Conservation (phyloP, 2,329 filamentous ascomycete genomes). For the Diaporthe vexans region DNA sequence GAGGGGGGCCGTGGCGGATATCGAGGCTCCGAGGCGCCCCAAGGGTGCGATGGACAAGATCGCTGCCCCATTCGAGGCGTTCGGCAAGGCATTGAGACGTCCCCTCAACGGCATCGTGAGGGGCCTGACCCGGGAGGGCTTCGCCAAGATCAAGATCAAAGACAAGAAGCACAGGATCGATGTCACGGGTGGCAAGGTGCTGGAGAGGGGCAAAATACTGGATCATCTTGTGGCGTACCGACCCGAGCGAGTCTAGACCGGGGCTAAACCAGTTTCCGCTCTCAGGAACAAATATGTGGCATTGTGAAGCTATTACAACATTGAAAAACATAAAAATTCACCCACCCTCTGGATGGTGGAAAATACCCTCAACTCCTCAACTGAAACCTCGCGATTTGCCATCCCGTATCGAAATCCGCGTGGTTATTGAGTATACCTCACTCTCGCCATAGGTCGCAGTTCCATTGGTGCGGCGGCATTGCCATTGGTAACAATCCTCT, state of each 20-base stretch:
- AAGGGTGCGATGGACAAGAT: slow-evolving; percentile 47
- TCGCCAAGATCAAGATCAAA: slow-evolving; percentile 63
- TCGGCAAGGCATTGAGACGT: slow-evolving; percentile 56
- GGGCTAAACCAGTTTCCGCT: neutral
- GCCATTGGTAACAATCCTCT: neutral
- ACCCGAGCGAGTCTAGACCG: slow-evolving; percentile 30
- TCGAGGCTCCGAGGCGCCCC: neutral
- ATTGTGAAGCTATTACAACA: neutral
- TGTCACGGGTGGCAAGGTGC: slow-evolving; percentile 67
- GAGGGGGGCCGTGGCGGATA: neutral
- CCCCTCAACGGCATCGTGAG: slow-evolving; percentile 63
- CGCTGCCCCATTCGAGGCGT: slow-evolving; percentile 69
- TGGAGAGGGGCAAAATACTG: slow-evolving; percentile 71
- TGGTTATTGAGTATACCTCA: neutral
- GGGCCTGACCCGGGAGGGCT: slow-evolving; percentile 70
- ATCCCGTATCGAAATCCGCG: neutral
- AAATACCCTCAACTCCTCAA: neutral
- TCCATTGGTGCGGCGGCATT: neutral
- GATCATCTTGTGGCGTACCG: slow-evolving; percentile 63
- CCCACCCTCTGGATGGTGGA: too few species aligned
- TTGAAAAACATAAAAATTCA: neutral
- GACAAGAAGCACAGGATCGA: slow-evolving; percentile 70
- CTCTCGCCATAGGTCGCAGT: neutral
- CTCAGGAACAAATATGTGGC: neutral
- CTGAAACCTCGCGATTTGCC: neutral